These are phyloP conservation scores for Saccharomyces pastorianus DNA, from an alignment of 1,139 yeast species.

Conservation along the genomic window DNA sequence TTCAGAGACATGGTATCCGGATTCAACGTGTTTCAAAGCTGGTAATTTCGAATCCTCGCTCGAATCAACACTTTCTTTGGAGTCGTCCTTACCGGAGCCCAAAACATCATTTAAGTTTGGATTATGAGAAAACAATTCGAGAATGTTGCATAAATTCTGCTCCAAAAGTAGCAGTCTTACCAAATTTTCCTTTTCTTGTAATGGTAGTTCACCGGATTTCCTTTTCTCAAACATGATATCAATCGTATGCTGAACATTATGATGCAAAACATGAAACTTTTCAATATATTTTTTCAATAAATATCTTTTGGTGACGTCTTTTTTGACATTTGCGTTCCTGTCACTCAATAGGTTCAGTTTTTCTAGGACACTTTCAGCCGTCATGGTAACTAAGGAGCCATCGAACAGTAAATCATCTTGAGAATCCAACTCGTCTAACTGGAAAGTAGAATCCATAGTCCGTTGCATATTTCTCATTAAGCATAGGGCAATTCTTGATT, in stretches of 20 bases:
- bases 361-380: constrained; percentile 51
- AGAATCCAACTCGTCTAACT: constrained; percentile 23
- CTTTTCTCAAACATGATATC: constrained; percentile 52
- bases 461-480: constrained; percentile 76
- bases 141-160: constrained; percentile 53
- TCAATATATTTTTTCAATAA: constrained; percentile 39
- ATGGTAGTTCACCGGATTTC: constrained; percentile 45
- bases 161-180: constrained; percentile 55
- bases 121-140: constrained; percentile 40
- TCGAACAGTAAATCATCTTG: constrained; percentile 44
- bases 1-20: constrained; percentile 7
- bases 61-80: neutral
- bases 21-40: constrained; percentile 14
- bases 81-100: constrained; percentile 3
- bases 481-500: constrained; percentile 70
- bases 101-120: constrained; percentile 16
- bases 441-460: constrained; percentile 39
- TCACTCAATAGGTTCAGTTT: constrained; percentile 19
- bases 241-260: constrained; percentile 51
- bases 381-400: constrained; percentile 48
- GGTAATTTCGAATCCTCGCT: constrained; percentile 5
- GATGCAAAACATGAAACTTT: constrained; percentile 44
- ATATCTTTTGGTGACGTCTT: constrained; percentile 34
- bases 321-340: constrained; percentile 22
- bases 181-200: constrained; percentile 61